Evolutionary conservation across 2,329 filamentous ascomycete species (phyloP).

Genomic region (Colletotrichum navitas): DNA sequence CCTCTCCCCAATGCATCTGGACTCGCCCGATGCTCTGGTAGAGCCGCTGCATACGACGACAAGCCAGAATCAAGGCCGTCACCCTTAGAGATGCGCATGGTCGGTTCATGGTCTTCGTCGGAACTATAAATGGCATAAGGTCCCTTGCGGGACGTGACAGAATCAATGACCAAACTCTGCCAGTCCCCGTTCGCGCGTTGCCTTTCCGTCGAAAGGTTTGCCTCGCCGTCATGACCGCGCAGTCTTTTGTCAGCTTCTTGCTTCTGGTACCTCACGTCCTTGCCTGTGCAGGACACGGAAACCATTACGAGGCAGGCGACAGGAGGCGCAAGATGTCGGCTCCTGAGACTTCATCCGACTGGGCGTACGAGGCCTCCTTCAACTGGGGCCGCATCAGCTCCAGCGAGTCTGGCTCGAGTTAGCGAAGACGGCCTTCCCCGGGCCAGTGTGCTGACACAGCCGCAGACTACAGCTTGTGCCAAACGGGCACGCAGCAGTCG

Average conservation of each 20-base stretch:
- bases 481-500: constrained; percentile 63
- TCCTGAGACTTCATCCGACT: constrained; percentile 27
- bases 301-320: constrained; percentile 19
- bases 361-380: constrained; percentile 40
- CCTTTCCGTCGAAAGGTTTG: not conserved
- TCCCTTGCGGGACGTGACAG: not conserved
- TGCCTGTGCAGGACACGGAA: constrained; percentile 34
- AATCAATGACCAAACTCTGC: not conserved
- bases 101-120: not conserved
- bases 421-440: too few species aligned
- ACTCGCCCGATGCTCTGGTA: not conserved
- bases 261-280: not conserved
- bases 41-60: not conserved
- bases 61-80: not conserved
- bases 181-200: too few species aligned
- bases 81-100: not conserved
- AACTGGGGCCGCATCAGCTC: constrained; percentile 40
- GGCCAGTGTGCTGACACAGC: not conserved
- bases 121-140: not conserved
- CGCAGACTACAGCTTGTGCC: constrained; percentile 52
- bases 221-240: not conserved
- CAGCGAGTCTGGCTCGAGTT: constrained; percentile 12
- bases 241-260: not conserved
- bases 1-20: not conserved
- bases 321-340: not conserved